Evolutionary conservation across 176 grass and related monocot species (phyloP).

Genomic region (Stipa capillata): DNA sequence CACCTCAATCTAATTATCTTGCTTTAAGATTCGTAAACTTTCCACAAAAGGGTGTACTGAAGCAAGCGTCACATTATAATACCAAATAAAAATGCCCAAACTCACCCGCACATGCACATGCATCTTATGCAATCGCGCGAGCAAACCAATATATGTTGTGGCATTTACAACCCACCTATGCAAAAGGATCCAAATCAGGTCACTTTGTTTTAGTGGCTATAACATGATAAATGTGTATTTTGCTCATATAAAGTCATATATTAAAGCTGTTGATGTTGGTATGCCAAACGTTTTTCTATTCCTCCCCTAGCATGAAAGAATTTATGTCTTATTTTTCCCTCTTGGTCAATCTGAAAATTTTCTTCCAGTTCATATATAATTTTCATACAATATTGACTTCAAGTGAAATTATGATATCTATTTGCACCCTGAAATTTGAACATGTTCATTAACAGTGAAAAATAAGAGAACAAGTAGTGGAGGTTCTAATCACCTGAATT

Average conservation of each 20-base stretch:
- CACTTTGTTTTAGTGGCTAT: background rate
- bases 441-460: background rate
- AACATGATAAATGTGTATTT: background rate
- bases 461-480: background rate
- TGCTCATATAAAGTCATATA: background rate
- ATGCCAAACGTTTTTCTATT: background rate
- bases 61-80: background rate
- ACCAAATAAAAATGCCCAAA: background rate
- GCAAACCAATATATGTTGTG: background rate
- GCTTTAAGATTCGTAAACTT: background rate
- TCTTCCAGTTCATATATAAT: background rate
- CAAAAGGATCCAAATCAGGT: background rate
- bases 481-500: conserved; percentile 54
- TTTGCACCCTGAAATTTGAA: background rate
- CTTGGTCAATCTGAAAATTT: background rate
- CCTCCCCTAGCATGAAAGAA: background rate
- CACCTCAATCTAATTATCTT: no score
- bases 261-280: background rate
- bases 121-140: background rate
- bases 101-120: background rate
- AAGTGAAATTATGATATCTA: background rate
- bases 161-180: background rate
- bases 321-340: background rate
- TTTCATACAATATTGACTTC: background rate
- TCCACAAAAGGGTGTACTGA: background rate